Conservation (phyloP, 345 rosid species). For the Bruguiera sexangula region DNA sequence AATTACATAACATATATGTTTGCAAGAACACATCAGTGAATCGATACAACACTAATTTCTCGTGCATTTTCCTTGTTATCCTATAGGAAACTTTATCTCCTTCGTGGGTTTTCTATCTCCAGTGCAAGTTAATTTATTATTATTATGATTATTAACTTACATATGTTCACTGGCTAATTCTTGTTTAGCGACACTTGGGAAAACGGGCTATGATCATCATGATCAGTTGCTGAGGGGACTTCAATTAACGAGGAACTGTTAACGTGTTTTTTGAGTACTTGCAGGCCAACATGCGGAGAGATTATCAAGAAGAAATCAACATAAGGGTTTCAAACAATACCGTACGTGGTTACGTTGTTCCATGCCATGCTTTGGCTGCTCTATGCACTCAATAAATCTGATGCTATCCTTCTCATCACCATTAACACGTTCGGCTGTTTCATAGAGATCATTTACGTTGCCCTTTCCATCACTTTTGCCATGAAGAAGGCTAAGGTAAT, state of each 20-base stretch:
- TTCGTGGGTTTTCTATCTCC: constrained; percentile 37
- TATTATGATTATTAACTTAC: too few species aligned
- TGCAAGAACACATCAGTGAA: too few species aligned
- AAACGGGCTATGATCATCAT: too few species aligned
- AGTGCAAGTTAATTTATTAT: constrained; percentile 25
- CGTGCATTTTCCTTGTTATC: neutral
- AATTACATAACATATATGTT: too few species aligned
- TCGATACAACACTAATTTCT: neutral
- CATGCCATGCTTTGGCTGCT: constrained; percentile 66
- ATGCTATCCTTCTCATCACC: constrained; percentile 63
- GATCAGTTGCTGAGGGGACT: too few species aligned
- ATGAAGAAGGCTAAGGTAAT: constrained; percentile 51
- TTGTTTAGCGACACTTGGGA: too few species aligned
- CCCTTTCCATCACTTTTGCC: constrained; percentile 50
- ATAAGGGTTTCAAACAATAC: constrained; percentile 68
- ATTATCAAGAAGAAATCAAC: constrained; percentile 69
- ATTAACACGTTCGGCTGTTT: constrained; percentile 58
- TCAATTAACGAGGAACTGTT: too few species aligned
- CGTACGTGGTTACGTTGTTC: constrained; percentile 59
- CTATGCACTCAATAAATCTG: constrained; percentile 54
- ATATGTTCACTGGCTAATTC: too few species aligned
- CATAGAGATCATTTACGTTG: constrained; percentile 59
- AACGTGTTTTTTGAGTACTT: neutral
- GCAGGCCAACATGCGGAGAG: constrained; percentile 65
- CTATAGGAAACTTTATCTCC: constrained; percentile 29